Evolutionary conservation across 225 moss, liverwort and hornwort species (phyloP).

Genomic region (Polytrichum formosum): DNA sequence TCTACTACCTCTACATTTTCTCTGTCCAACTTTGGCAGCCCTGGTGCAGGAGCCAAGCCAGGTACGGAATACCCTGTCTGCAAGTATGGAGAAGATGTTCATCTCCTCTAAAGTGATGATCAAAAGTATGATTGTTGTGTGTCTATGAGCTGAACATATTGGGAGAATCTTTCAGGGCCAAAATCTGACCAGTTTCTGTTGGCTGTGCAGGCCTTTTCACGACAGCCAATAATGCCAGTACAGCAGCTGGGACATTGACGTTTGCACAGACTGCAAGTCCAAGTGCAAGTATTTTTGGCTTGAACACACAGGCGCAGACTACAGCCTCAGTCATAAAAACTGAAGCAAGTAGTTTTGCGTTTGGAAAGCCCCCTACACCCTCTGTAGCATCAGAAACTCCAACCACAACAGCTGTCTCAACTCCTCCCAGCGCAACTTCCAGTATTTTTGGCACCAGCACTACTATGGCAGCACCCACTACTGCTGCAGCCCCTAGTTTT

Average conservation of each 20-base stretch:
- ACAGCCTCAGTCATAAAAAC: conserved; percentile 20
- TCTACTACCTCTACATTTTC: conserved; percentile 41
- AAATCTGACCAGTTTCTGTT: conserved; percentile 21
- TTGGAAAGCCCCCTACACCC: conserved; percentile 24
- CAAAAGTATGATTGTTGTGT: too few relatives aligned
- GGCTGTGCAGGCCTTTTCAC: conserved; percentile 36
- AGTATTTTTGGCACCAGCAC: conserved; percentile 32
- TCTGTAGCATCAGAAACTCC: conserved; percentile 24
- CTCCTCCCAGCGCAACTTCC: conserved; percentile 17
- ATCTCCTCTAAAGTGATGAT: too few relatives aligned
- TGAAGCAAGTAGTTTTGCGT: conserved; percentile 27
- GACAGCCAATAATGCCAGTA: conserved; percentile 9
- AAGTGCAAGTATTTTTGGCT: conserved; percentile 6
- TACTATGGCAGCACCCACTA: conserved; percentile 14
- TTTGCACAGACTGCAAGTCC: conserved; percentile 6
- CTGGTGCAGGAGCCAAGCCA: conserved; percentile 50
- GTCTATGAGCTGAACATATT: too few relatives aligned
- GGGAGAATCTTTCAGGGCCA: too few relatives aligned
- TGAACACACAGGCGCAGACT: conserved; percentile 16
- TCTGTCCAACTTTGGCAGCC: conserved; percentile 41
- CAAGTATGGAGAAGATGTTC: too few relatives aligned
- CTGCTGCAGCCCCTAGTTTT: conserved; percentile 16
- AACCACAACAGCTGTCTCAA: conserved; percentile 12
- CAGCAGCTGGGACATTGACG: not conserved
- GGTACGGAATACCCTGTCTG: conserved; percentile 17